phyloP scores from a whole-genome alignment of 208 protist species.

The Wallacemonas sp. region DNA sequence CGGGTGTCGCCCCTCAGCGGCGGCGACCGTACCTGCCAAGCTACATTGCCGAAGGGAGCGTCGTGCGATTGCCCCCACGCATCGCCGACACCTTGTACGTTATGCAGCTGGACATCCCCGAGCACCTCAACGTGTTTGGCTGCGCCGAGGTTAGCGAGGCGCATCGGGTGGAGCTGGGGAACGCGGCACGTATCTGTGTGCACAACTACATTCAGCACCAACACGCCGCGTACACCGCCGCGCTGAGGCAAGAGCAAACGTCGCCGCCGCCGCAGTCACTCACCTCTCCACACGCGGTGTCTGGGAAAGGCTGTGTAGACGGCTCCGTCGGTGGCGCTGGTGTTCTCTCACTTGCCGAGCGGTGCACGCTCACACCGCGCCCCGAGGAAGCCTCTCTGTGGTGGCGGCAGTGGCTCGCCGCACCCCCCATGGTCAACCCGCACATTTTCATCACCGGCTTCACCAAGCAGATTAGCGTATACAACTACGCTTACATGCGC shows the following conservation, averaged over 20 bases:
- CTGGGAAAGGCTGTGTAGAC: not conserved
- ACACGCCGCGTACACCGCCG: not conserved
- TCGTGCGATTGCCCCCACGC: conserved; percentile 46
- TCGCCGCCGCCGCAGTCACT: not conserved
- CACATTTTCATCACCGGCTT: conserved; percentile 56
- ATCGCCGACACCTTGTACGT: conserved; percentile 42
- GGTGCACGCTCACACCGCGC: not conserved
- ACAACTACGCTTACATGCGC: conserved; percentile 69
- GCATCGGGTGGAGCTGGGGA: conserved; percentile 35
- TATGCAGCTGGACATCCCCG: conserved; percentile 48
- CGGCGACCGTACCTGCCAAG: conserved; percentile 45
- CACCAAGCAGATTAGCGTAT: conserved; percentile 40
- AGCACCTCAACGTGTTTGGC: conserved; percentile 70
- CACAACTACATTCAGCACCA: conserved; percentile 53
- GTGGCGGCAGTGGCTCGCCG: conserved; percentile 9
- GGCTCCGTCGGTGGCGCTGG: too few species aligned
- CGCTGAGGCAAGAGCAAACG: not conserved
- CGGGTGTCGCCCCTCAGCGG: not conserved
- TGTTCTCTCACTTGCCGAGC: too few species aligned
- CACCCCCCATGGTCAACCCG: conserved; percentile 6
- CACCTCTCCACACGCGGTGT: too few species aligned
- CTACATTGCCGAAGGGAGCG: conserved; percentile 62
- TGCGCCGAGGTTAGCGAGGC: conserved; percentile 18
- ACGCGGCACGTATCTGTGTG: conserved; percentile 50
- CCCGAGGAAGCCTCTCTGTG: not conserved